These are phyloP conservation scores for Corinectria fuckeliana DNA, from an alignment of 2,329 filamentous ascomycete species.

Conservation along the genomic window DNA sequence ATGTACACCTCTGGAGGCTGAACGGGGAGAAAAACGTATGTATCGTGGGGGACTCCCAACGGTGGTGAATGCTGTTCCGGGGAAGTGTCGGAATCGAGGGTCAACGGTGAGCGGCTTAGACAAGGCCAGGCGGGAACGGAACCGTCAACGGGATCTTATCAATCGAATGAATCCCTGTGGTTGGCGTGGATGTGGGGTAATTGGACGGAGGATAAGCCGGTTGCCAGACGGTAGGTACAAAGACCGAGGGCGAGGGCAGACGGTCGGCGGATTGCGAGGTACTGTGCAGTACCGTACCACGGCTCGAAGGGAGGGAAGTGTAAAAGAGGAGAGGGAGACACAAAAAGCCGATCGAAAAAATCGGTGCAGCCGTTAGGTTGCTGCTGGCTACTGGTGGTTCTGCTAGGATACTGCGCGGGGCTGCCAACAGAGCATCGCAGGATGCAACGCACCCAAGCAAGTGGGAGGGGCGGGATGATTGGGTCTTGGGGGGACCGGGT, in stretches of 20 bases:
- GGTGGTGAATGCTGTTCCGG: constrained; percentile 4
- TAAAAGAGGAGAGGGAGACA: constrained; percentile 25
- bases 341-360: constrained; percentile 34
- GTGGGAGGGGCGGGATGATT: constrained; percentile 30
- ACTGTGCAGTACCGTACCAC: constrained; percentile 14
- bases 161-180: constrained; percentile 34
- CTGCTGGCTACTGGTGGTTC: constrained; percentile 35
- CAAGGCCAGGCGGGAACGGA: constrained; percentile 13
- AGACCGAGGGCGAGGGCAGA: background rate
- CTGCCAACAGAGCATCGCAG: constrained; percentile 44
- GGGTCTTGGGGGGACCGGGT: constrained; percentile 23
- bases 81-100: background rate
- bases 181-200: constrained; percentile 40
- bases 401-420: constrained; percentile 39
- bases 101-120: constrained; percentile 16
- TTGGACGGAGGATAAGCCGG: constrained; percentile 25
- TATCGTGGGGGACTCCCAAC: constrained; percentile 21
- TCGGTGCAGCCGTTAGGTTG: constrained; percentile 19
- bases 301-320: constrained; percentile 28
- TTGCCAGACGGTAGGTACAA: constrained; percentile 11
- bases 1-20: constrained; percentile 15
- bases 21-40: constrained; percentile 34
- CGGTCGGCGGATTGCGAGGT: constrained; percentile 11
- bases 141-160: constrained; percentile 36
- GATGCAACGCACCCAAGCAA: constrained; percentile 42